Evolutionary conservation across 2,329 filamentous ascomycete species (phyloP).

Genomic region (Dactylellina cionopaga): DNA sequence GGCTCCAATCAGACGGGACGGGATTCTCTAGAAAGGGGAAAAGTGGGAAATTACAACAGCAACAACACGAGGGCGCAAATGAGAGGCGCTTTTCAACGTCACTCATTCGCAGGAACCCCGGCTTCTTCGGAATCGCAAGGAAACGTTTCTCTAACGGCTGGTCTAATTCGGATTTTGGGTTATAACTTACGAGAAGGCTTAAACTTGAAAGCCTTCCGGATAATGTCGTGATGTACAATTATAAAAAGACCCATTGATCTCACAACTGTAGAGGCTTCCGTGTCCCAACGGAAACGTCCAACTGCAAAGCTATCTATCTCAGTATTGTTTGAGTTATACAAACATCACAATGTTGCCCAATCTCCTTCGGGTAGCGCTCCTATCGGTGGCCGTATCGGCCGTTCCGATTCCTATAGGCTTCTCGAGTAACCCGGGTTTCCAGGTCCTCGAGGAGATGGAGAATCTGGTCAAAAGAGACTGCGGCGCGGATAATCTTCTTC

Average conservation of each 20-base stretch:
- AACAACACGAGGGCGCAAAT: constrained; percentile 10
- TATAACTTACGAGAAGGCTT: not conserved
- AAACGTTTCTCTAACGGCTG: constrained; percentile 2
- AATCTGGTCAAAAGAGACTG: not conserved
- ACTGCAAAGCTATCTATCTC: constrained; percentile 2
- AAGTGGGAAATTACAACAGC: constrained; percentile 24
- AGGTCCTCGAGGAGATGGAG: not conserved
- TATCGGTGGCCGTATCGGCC: constrained; percentile 14
- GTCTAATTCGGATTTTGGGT: not conserved
- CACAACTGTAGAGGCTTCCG: not conserved
- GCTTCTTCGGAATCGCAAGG: constrained; percentile 1
- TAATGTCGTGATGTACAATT: too few relatives aligned
- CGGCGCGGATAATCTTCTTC: constrained; percentile 1
- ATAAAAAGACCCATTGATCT: not conserved
- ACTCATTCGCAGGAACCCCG: not conserved
- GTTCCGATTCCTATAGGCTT: constrained; percentile 8
- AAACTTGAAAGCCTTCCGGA: not conserved
- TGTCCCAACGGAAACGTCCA: not conserved
- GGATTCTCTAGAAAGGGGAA: not conserved
- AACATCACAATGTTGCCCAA: constrained; percentile 13
- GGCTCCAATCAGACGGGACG: not conserved
- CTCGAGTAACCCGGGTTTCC: constrained; percentile 12
- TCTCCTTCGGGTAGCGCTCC: constrained; percentile 9
- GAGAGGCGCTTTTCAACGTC: constrained; percentile 10
- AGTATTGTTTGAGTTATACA: constrained; percentile 13